Base-by-base conservation (phyloP, 2,329 filamentous ascomycete genomes). In the Monosporascus sp. region DNA sequence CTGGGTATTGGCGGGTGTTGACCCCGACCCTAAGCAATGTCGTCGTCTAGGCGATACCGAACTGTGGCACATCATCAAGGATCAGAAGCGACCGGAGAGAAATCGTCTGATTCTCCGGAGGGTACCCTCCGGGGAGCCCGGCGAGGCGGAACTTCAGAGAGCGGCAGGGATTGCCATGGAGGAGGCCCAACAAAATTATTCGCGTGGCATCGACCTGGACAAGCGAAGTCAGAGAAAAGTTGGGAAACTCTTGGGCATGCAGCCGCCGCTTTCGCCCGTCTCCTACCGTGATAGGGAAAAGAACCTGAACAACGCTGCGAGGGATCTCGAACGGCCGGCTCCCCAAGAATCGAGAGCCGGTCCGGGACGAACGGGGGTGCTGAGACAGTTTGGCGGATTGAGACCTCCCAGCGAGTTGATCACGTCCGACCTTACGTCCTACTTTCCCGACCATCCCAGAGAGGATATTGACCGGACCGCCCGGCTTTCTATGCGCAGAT, bases 391-490 rank as follows among this genome's bases (percentile, higher is more conserved):
- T 72, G 94, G 95, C 64, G 93, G 93, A 36, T 86, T 94, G 59
- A 82, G 94, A 62, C 94, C 94, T 18, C 94, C 94, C 1, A 97
- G 93, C 74, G 94, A 99, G 75, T 82, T 99, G 68, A 99, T 99
- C 67, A 93, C 93, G 25, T 96, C 94, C 22, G 94, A 99, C 67
- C 77, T 99, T 55, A 94, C 90, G 1, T 96, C 92, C 0, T 99
- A 97, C 76, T 99, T 99, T 78, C 94, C 94, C 0, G 91, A 96
- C 65, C 93, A 97, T 64, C 86, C 92, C 49, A 86, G 90, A 52
- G 92, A 96, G 67, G 90, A 96, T 62, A 97, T 99, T 67, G 94
- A 97, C 70, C 88, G 91, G 62, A 97, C 94, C 0, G 92, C 96
- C 57, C 88, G 94, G 48, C 83, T 97, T 72, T 97, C 93, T 1